Percentiles rank a stretch among this genome's conserved stretches.
phyloP scores from a whole-genome alignment of 2,329 filamentous ascomycete species.

The Microdochium bolleyi region DNA sequence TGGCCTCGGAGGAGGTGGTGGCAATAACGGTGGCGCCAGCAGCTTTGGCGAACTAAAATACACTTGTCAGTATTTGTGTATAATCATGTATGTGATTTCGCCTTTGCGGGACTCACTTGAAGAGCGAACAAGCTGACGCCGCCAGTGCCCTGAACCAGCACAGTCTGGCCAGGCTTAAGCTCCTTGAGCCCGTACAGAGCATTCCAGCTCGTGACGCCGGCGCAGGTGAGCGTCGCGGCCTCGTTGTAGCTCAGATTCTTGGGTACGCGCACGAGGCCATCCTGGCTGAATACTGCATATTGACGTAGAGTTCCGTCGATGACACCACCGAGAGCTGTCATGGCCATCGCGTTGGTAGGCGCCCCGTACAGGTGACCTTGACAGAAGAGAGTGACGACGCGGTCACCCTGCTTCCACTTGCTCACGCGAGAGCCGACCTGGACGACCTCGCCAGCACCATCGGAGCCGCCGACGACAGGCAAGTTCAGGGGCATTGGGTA shows the following conservation, averaged over 20 bases:
- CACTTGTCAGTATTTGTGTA: not conserved
- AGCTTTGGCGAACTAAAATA: constrained; percentile 35
- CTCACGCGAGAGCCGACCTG: constrained; percentile 40
- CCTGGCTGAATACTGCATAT: constrained; percentile 60
- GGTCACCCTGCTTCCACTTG: constrained; percentile 42
- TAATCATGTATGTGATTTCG: not conserved
- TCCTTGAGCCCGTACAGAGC: constrained; percentile 49
- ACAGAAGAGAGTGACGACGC: constrained; percentile 54
- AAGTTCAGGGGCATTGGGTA: constrained; percentile 34
- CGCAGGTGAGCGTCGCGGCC: constrained; percentile 50
- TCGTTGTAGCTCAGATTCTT: constrained; percentile 43
- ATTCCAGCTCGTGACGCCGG: constrained; percentile 59
- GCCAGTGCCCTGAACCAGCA: constrained; percentile 64
- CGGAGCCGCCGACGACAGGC: constrained; percentile 41
- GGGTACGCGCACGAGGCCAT: constrained; percentile 58
- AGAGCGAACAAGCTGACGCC: constrained; percentile 60
- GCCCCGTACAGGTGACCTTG: constrained; percentile 41
- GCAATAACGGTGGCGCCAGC: constrained; percentile 40
- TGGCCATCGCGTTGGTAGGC: constrained; percentile 21
- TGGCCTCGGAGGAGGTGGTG: constrained; percentile 37
- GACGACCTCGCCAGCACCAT: constrained; percentile 45
- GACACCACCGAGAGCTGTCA: constrained; percentile 58
- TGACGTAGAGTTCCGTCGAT: constrained; percentile 61
- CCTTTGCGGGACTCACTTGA: too few relatives aligned
- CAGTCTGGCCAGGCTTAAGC: constrained; percentile 45